phyloP scores from a whole-genome alignment of 768 basidiomycete genomes.

The Amylocystis lapponica region DNA sequence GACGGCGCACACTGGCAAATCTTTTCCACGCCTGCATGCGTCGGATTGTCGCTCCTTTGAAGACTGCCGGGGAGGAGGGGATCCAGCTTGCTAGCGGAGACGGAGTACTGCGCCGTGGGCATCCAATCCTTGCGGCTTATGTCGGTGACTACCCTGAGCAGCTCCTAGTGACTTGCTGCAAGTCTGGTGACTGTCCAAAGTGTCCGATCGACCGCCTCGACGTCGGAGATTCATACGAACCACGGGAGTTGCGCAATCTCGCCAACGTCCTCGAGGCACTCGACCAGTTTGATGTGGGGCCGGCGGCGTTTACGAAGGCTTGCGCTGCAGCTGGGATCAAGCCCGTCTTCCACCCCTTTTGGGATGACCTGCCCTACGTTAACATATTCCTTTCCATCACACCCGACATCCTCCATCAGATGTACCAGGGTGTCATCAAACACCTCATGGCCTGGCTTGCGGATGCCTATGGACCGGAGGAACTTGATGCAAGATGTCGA shows the following conservation, averaged over 20 bases:
- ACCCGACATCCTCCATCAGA: slow-evolving; percentile 38
- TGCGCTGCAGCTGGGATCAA: slow-evolving; percentile 11
- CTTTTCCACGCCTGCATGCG: slow-evolving; percentile 35
- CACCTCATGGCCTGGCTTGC: no score
- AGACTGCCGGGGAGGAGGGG: slow-evolving; percentile 25
- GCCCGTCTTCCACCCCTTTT: slow-evolving; percentile 29
- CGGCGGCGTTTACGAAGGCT: slow-evolving; percentile 10
- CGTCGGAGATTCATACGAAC: neutral
- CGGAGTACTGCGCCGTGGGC: slow-evolving; percentile 23
- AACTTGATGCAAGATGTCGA: no score
- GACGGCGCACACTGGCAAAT: slow-evolving; percentile 14
- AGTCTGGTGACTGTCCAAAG: slow-evolving; percentile 22
- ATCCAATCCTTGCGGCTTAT: slow-evolving; percentile 36
- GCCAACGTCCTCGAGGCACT: slow-evolving; percentile 1
- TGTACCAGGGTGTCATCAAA: slow-evolving; percentile 37
- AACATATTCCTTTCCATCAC: slow-evolving; percentile 29
- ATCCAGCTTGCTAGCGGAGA: slow-evolving; percentile 32
- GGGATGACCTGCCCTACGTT: slow-evolving; percentile 28
- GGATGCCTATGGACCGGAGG: no score
- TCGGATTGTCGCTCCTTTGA: slow-evolving; percentile 26
- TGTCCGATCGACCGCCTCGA: slow-evolving; percentile 21
- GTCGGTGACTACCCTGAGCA: slow-evolving; percentile 39
- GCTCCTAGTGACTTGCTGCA: slow-evolving; percentile 19
- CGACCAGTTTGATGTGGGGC: slow-evolving; percentile 1
- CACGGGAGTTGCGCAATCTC: slow-evolving; percentile 5